Base-by-base conservation (phyloP, 225 moss, liverwort and hornwort species). In the Bryum argenteum region DNA sequence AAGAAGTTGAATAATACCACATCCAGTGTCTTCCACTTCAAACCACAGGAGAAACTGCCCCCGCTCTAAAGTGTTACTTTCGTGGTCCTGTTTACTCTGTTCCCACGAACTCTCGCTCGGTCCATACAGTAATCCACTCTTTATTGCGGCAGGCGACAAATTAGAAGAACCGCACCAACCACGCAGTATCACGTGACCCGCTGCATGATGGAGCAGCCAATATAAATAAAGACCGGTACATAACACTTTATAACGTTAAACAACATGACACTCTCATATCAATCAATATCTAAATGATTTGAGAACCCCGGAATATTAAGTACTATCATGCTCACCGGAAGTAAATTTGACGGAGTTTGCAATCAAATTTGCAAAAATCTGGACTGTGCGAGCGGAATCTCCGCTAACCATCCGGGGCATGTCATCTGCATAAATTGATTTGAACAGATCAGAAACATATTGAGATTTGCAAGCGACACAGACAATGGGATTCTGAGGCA, bases 11-110 rank as follows among this genome's bases (percentile, higher is more conserved):
- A 16, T 11, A 72, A 38, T 79, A 91, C 94, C 94, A 79, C 91
- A 91, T 59, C 94, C 94, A 53, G 90, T 90, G 71, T 94, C 94
- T 67, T 94, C 94, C 64, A 94, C 81, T 84, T 94, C 91, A 70
- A 94, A 89, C 89, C 91, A 91, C 65, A 94, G 48, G 63, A 89
- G 86, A 44, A 86, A 77, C 56, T 82, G 80, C 38, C 82, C 83
- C 17, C 66, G 62, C 58, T 77, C 85, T n/a, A 59, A 55, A 54
- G 14, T 79, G 24, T 12, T 63, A 41, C 66, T 53, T 24, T 81
- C 84, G 65, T 69, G 39, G 51, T 55, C 71, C 64, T 52, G 10
- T 71, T 70, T 79, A 53, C 60, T 73, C 54, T 76, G 78, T 52
- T 81, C 76, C 87, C 81, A 87, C 4, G 79, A 58, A 63, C 23